Base-by-base conservation (phyloP, 1,284 basidiomycete genomes). In the Jaminaea rosea region DNA sequence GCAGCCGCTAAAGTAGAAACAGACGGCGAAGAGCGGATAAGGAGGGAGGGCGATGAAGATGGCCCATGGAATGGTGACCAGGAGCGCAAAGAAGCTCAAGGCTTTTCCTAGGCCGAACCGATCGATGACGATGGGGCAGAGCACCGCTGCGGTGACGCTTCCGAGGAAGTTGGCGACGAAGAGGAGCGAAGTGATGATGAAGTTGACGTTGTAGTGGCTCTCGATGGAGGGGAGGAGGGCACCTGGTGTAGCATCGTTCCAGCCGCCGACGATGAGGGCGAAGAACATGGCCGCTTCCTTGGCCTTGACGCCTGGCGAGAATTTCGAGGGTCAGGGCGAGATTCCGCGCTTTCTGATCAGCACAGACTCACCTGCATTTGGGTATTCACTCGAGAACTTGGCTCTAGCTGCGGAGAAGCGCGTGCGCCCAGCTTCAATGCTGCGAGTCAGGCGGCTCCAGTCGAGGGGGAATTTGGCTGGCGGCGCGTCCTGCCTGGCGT, bases 131-230 rank as follows among this genome's bases (percentile, higher is more conserved):
- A 50, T 47, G 21, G 60, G 55, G 21, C 53, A 47, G 29, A 49
- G 37, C 4, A 51, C 32, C 2, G 58, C 53, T 8, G 60, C 53
- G 24, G 61, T 46, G 49, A 67, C 52, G 54, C 58, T 59, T 23
- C 65, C 65, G 17, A 31, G 24, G 3, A 63, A 55, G 8, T 60
- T 67, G 29, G 55, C 54, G 15, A 67, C 52, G 44, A 67, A 67
- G 19, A 65, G 59, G 49, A 59, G 46, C 11, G 56, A 54, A 8
- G 60, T 52, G 15, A 59, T 34, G 15, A 56, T 44, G 21, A 59
- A 59, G 54, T 53, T 48, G 9, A 62, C 44, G 19, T 52, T 2
- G 53, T 62, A 67, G 29, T 46, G 49, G 8, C 44, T 34, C 21
- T 61, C 58, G 39, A 65, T 63, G 8, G 58, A 62, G 6, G 61